Base-by-base conservation (phyloP, 2,329 filamentous ascomycete genomes). In the Aspergillus fructus region DNA sequence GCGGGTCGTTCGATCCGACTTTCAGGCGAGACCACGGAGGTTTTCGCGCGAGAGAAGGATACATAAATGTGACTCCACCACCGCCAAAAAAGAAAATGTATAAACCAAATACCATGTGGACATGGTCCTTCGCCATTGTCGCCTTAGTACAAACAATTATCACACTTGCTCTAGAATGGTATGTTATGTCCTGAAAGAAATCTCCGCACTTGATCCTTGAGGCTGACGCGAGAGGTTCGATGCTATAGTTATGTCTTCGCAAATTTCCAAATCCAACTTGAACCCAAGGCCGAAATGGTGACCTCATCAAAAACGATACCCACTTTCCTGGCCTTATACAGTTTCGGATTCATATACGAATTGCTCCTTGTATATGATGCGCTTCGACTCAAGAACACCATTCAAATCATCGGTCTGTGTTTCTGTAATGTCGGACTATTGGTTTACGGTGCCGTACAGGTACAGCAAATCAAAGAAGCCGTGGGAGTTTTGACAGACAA, bases 321-420 rank as follows among this genome's bases (percentile, higher is more conserved):
- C 24, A 97, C 93, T 39, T 97, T 97, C 77, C 82, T 99, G 58
- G 91, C 93, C 23, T 85, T 99, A 47, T 96, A 97, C 80, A 96
- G 97, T 74, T 97, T 99, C 74, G 94, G 91, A 60, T 97, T 96
- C 78, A 76, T 99, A 57, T 99, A 97, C 78, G 88, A 96, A 71
- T 79, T 97, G 33, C 79, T 96, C 27, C 81, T 99, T 53, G 90
- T 94, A 12, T 97, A 92, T 83, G 94, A 99, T 79, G 94, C 93
- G 15, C 81, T 99, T 58, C 88, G 92, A 62, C 82, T 93, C 71
- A 97, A 97, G 76, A 99, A 99, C 78, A 99, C 94, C 11, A 99
- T 99, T 81, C 94, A 99, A 75, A 84, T 97, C 72, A 97, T 99
- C 66, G 94, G 94, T 45, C 83, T 99, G 30, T 96, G 93, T 77